phyloP scores from a whole-genome alignment of 805 yeast species.

The Saccharomycopsis fermentans region DNA sequence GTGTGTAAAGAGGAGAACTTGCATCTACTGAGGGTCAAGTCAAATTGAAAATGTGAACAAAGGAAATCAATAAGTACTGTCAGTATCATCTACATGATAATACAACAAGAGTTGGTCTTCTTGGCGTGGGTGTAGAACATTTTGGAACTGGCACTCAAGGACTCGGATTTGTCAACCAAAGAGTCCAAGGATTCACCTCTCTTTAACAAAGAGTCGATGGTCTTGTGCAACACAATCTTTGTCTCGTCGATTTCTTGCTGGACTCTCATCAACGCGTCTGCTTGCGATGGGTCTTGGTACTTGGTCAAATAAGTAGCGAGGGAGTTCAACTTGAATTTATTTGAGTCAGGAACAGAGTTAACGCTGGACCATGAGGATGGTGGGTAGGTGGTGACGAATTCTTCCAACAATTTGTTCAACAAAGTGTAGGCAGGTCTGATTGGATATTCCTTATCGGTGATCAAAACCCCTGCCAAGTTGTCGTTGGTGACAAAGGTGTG shows the following conservation, averaged over 20 bases:
- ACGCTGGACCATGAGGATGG: conserved; percentile 53
- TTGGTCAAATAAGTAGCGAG: conserved; percentile 63
- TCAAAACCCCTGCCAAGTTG: conserved; percentile 84
- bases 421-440: conserved; percentile 93
- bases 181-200: conserved; percentile 95
- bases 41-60: too few relatives aligned
- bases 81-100: conserved; percentile 44
- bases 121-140: conserved; percentile 97
- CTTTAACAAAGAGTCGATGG: conserved; percentile 86
- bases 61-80: too few relatives aligned
- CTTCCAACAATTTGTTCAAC: conserved; percentile 83
- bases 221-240: conserved; percentile 89
- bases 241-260: conserved; percentile 98
- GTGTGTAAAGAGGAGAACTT: too few relatives aligned
- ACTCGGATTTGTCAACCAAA: conserved; percentile 91
- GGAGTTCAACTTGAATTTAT: conserved; percentile 39
- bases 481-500: conserved; percentile 87
- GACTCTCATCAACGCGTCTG: conserved; percentile 93
- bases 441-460: conserved; percentile 93
- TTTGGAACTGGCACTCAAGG: conserved; percentile 75
- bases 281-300: conserved; percentile 95
- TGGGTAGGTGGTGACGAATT: conserved; percentile 77
- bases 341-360: conserved; percentile 27
- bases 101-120: conserved; percentile 85
- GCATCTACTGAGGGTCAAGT: too few relatives aligned